phyloP scores from a whole-genome alignment of 495 filamentous ascomycete genomes.

The Melanomma pulvis-pyrius region DNA sequence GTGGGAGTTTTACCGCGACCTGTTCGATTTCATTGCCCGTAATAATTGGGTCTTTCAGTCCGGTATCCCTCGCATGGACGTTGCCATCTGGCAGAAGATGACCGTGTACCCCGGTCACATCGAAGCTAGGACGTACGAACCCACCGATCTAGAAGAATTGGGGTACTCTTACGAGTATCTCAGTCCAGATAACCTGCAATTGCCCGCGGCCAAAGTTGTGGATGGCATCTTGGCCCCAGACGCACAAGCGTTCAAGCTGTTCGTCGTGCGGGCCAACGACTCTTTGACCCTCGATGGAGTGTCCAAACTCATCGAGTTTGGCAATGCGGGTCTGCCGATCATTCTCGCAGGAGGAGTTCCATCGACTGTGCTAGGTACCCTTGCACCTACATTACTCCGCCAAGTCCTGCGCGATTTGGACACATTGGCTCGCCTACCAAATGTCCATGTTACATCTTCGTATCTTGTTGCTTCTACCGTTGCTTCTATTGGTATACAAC shows the following conservation, averaged over 20 bases:
- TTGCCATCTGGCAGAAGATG: constrained; percentile 24
- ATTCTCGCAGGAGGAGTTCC: constrained; percentile 19
- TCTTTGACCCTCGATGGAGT: constrained; percentile 19
- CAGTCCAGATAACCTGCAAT: constrained; percentile 19
- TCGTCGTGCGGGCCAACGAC: constrained; percentile 17
- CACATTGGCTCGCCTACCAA: not conserved
- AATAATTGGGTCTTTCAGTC: constrained; percentile 25
- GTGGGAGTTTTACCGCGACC: constrained; percentile 23
- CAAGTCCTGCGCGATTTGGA: constrained; percentile 10
- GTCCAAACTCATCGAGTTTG: constrained; percentile 21
- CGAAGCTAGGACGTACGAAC: constrained; percentile 14
- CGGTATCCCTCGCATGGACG: constrained; percentile 12
- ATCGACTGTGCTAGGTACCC: constrained; percentile 6
- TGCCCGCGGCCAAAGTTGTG: constrained; percentile 19
- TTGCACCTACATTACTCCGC: not conserved
- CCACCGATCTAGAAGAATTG: constrained; percentile 14
- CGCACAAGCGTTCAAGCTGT: constrained; percentile 20
- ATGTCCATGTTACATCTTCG: constrained; percentile 13
- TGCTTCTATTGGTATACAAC: constrained; percentile 16
- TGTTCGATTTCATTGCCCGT: constrained; percentile 18
- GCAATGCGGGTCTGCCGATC: constrained; percentile 15
- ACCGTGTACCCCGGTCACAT: constrained; percentile 20
- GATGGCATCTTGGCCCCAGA: constrained; percentile 12
- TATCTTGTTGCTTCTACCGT: constrained; percentile 16
- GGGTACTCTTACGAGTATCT: constrained; percentile 26